A percentile compares a stretch with the other conserved stretches of the same genome.
Conservation (phyloP, 129 eudicot species). For the Sambucus nigra region DNA sequence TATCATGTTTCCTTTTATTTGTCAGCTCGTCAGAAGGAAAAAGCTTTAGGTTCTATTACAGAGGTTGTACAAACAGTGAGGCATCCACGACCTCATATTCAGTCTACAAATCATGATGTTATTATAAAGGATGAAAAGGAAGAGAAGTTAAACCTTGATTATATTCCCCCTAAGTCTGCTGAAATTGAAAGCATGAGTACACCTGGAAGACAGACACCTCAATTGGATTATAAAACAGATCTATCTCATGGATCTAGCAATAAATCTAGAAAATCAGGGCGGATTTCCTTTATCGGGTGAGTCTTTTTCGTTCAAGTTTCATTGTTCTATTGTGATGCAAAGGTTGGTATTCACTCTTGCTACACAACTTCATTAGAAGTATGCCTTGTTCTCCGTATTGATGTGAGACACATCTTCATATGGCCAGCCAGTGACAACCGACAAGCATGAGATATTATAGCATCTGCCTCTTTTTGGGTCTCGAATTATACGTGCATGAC, state of each 20-base stretch:
- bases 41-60: conserved; percentile 66
- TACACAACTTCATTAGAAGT: background rate
- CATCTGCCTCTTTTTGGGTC: background rate
- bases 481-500: background rate
- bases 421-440: background rate
- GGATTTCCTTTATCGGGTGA: conserved; percentile 67
- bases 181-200: conserved; percentile 31
- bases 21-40: conserved; percentile 98
- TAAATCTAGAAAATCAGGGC: conserved; percentile 60
- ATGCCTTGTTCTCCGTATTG: background rate
- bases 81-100: conserved; percentile 48
- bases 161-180: conserved; percentile 34
- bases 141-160: conserved; percentile 31
- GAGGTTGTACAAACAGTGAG: conserved; percentile 96
- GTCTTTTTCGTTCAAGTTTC: conserved; percentile 14
- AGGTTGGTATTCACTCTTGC: no score
- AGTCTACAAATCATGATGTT: conserved; percentile 19
- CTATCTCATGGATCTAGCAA: conserved; percentile 22
- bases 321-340: background rate
- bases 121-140: conserved; percentile 27
- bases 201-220: conserved; percentile 58
- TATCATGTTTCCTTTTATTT: conserved; percentile 1
- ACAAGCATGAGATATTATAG: background rate
- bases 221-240: conserved; percentile 16
- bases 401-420: background rate